Base-by-base conservation (phyloP, 441 rosid genomes). In the Hypseocharis bilobata region DNA sequence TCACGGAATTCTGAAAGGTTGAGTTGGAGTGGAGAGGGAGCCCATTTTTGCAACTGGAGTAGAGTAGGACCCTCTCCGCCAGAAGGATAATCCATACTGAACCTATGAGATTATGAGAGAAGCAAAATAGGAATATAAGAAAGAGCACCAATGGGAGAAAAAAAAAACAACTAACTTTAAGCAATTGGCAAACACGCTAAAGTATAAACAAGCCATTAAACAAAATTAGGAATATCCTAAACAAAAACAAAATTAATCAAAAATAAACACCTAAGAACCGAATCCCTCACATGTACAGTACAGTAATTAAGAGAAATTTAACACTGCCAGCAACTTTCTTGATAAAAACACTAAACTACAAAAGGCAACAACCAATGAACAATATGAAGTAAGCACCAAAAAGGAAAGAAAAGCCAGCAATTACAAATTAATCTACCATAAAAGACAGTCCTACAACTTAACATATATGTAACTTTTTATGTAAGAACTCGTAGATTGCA, bases 31-130 rank as follows among this genome's bases (percentile, higher is more conserved):
- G 60, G 77, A 45, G 88, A 80, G 60, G 89, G 85, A 25, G 57
- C 80, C 96, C 99, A 93, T 82, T 83, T 86, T 61, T 74, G 89
- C 84, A 94, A 68, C 80, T 85, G 97, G 79, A 91, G 77, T 69
- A 88, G 60, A 6, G 85, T 70, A 67, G 84, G 90, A 52, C 76
- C 80, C 80, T 81, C 87, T 27, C 69, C 66, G 38, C 74, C 73
- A 68, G 65, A 25, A 70, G 83, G 78, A 72, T 47, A 65, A 64
- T 79, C 84, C 96, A 87, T 91, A 74, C 49, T 76, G 67, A 73
- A 44, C 62, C 78, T 69, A 70, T 34, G 40, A 36, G 67, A 64
- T 55, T 0, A 70, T 51, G 76, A 65, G 34, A 32, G 42, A 74
- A 28, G 20, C 62, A 69, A 30, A 63, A 29, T 42, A 62, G 52